Evolutionary conservation across 1,139 yeast species (phyloP).

Genomic region (Blastobotrys serpentis): DNA sequence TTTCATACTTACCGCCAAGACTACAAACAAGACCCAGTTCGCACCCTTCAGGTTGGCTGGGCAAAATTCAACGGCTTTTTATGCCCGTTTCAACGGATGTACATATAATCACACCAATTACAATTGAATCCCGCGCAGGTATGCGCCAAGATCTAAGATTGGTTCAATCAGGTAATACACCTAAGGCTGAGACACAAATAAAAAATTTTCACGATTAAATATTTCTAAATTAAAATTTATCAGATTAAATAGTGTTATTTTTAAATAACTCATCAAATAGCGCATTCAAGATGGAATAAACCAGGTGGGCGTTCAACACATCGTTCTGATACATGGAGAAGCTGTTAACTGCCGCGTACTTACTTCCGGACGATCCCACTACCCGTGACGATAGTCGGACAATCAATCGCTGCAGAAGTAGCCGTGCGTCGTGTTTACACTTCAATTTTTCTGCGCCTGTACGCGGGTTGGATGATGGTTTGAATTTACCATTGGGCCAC

Average conservation of each 20-base stretch:
- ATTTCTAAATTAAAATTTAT: neutral
- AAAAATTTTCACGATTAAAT: neutral
- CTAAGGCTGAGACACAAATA: too few species aligned
- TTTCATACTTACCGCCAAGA: neutral
- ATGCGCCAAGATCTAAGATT: neutral
- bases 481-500: slow-evolving; percentile 60
- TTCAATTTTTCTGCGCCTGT: slow-evolving; percentile 52
- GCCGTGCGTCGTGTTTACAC: slow-evolving; percentile 58
- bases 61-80: neutral
- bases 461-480: slow-evolving; percentile 39
- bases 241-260: neutral
- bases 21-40: too few species aligned
- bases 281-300: slow-evolving; percentile 57
- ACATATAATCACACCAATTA: neutral
- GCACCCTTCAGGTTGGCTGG: neutral
- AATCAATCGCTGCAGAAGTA: slow-evolving; percentile 56
- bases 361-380: slow-evolving; percentile 67
- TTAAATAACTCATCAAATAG: slow-evolving; percentile 45
- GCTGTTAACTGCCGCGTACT: slow-evolving; percentile 57
- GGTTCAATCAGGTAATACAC: neutral
- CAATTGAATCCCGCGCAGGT: neutral
- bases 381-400: slow-evolving; percentile 68
- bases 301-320: slow-evolving; percentile 61
- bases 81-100: neutral
- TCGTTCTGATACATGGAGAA: slow-evolving; percentile 76